phyloP scores from a whole-genome alignment of 495 filamentous ascomycete genomes.

The Pseudoneurospora amorphoporcata region DNA sequence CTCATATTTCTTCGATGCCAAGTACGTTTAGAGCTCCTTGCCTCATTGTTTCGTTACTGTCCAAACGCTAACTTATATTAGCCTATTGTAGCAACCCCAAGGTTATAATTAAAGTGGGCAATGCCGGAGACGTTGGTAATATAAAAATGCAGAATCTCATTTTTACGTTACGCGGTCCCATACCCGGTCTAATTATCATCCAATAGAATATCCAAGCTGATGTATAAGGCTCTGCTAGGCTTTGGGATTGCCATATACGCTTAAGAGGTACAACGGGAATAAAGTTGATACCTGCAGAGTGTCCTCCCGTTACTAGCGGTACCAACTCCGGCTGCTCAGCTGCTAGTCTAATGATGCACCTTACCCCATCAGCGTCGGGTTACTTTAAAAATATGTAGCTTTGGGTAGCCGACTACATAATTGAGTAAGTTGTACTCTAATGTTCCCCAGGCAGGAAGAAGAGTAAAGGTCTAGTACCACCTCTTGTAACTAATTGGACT shows the following conservation, averaged over 20 bases:
- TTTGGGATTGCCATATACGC: slow-evolving; percentile 12
- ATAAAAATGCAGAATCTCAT: slow-evolving; percentile 74
- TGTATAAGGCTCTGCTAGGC: not conserved
- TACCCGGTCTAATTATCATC: slow-evolving; percentile 72
- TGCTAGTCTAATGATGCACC: slow-evolving; percentile 59
- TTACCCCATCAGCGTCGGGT: slow-evolving; percentile 55
- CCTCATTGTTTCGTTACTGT: no score
- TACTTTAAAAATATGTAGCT: slow-evolving; percentile 86
- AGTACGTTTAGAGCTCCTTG: no score
- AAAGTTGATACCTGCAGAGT: slow-evolving; percentile 50
- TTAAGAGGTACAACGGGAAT: slow-evolving; percentile 42
- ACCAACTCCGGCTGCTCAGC: slow-evolving; percentile 42
- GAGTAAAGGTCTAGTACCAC: no score
- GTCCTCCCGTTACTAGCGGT: slow-evolving; percentile 29
- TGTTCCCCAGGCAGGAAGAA: not conserved
- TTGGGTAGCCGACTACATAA: slow-evolving; percentile 83
- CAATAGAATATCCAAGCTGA: slow-evolving; percentile 61
- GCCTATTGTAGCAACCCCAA: slow-evolving; percentile 46
- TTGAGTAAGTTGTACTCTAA: slow-evolving; percentile 47
- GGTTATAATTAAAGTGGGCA: slow-evolving; percentile 61
- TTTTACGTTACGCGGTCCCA: slow-evolving; percentile 59
- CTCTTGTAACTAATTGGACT: no score
- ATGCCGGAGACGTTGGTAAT: slow-evolving; percentile 60
- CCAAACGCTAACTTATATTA: no score
- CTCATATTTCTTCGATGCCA: slow-evolving; percentile 30